Evolutionary conservation across 1,284 basidiomycete genomes (phyloP), one percentile per base, ranked within the genome.

Genomic region (Microbotryum intermedium): DNA sequence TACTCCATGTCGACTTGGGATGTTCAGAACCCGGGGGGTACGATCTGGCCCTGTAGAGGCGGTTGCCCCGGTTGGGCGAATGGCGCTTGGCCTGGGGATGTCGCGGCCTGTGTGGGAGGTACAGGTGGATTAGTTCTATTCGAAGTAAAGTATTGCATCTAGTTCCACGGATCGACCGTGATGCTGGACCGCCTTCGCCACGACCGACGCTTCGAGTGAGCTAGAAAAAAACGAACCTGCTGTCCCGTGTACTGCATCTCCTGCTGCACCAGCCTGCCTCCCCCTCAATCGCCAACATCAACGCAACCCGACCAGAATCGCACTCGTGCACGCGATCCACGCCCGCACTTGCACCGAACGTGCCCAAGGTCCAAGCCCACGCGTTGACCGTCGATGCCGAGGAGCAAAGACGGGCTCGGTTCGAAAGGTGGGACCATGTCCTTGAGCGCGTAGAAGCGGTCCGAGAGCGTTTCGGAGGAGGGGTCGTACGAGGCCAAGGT

Each of bases 281-380:
- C 76, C 95, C 94, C 77, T 98, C 94, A 66, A 97, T 81, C 59
- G 86, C 87, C 68, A 98, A 81, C 2, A 92, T 91, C 67, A 97
- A 81, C 29, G 94, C 53, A 98, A 80, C 8, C 90, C 95, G 53
- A 98, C 86, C 61, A 98, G 83, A 53, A 98, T 79, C 1, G 92
- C 91, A 51, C 86, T 90, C 20, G 94, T 98, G 60, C 90, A 94
- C 72, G 94, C 80, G 66, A 97, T 83, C 94, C 94, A 98, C 55
- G 91, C 87, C n/a, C 71, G 93, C 77, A 73, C 88, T 91, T 11
- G 9, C 34, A 21, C 95, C 94, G 51, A 88, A 71, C 76, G 84
- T 89, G 30, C 49, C 28, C 26, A 71, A 62, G 4, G 71, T 68
- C 74, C 76, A 77, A 48, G 89, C 60, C 64, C 71, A 74, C 70